Evolutionary conservation across 2,329 filamentous ascomycete species (phyloP).

Genomic region (Venturia pyrina): DNA sequence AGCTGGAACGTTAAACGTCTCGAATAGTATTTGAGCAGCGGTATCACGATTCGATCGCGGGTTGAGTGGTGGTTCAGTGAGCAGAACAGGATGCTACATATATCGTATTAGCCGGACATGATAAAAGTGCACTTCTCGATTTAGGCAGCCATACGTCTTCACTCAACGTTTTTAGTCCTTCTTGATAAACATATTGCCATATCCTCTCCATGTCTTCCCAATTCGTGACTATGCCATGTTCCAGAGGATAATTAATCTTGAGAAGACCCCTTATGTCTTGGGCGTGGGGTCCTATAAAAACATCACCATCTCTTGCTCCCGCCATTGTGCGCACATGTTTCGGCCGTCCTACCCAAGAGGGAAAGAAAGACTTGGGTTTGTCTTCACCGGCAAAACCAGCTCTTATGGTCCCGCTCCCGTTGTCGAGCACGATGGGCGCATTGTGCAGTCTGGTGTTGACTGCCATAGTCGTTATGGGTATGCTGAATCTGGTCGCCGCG

Average conservation of each 20-base stretch:
- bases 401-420: slow-evolving; percentile 94
- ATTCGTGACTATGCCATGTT: slow-evolving; percentile 97
- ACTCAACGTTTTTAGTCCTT: slow-evolving; percentile 90
- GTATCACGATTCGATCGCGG: slow-evolving; percentile 92
- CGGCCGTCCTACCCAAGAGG: slow-evolving; percentile 90
- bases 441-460: slow-evolving; percentile 67
- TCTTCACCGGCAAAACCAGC: slow-evolving; percentile 96
- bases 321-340: slow-evolving; percentile 93
- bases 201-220: slow-evolving; percentile 99
- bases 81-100: slow-evolving; percentile 74
- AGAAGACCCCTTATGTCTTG: slow-evolving; percentile 83
- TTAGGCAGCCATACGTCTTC: slow-evolving; percentile 61
- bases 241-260: slow-evolving; percentile 91
- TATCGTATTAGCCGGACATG: not conserved
- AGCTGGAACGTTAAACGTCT: slow-evolving; percentile 96
- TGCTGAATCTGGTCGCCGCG: not conserved
- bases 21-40: slow-evolving; percentile 94
- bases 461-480: not conserved
- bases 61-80: slow-evolving; percentile 94
- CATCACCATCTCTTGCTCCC: slow-evolving; percentile 91
- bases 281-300: slow-evolving; percentile 90
- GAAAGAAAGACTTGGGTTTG: slow-evolving; percentile 91
- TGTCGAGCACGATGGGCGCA: slow-evolving; percentile 96
- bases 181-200: slow-evolving; percentile 95
- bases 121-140: slow-evolving; percentile 2